These are phyloP conservation scores for Urochloa ruziziensis DNA, from an alignment of 176 grass and related monocot species.

Conservation along the genomic window DNA sequence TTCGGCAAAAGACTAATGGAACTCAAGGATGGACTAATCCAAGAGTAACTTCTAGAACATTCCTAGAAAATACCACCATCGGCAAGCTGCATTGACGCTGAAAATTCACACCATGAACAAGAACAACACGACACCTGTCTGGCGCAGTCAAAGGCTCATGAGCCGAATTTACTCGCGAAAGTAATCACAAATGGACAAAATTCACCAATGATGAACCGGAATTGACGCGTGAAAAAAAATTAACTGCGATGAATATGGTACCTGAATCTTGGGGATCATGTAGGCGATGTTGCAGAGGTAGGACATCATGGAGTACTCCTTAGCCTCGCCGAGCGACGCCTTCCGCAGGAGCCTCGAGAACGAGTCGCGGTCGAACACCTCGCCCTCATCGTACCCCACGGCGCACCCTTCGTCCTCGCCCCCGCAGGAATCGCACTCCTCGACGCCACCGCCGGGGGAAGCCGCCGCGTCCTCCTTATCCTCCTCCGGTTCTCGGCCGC, in stretches of 20 bases:
- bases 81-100: background rate
- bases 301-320: slow-evolving; percentile 70
- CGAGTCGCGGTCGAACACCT: slow-evolving; percentile 62
- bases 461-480: background rate
- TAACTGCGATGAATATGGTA: slow-evolving; percentile 18
- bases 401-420: slow-evolving; percentile 29
- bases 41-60: background rate
- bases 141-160: background rate
- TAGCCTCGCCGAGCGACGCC: slow-evolving; percentile 53
- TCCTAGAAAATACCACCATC: slow-evolving; percentile 1
- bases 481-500: background rate
- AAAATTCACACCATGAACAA: slow-evolving; percentile 19
- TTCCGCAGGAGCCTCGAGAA: slow-evolving; percentile 77
- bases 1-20: background rate
- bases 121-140: background rate
- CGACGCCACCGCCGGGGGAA: background rate
- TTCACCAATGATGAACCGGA: background rate
- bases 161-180: background rate
- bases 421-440: slow-evolving; percentile 36
- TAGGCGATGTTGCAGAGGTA: slow-evolving; percentile 87
- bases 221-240: background rate
- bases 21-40: background rate
- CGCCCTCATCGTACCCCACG: slow-evolving; percentile 42
- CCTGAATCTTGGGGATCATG: slow-evolving; percentile 68
- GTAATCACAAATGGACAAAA: background rate